Percentiles rank a stretch among this genome's conserved stretches.
Evolutionary conservation across 176 grass and related monocot genomes (phyloP).

Genomic region (Zea luxurians): DNA sequence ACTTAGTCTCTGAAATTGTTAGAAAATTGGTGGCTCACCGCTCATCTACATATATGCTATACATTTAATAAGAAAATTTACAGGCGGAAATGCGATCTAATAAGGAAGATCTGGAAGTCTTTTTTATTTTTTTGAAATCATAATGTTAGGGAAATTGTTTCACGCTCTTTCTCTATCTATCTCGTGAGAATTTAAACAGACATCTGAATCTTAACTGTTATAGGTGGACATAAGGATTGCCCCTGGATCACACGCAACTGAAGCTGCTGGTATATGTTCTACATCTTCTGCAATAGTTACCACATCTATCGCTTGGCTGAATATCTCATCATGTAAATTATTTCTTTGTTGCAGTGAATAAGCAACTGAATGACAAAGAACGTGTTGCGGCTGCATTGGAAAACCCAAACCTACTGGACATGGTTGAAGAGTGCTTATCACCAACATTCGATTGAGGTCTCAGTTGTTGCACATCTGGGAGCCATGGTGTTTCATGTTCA

Average conservation of each 20-base stretch:
- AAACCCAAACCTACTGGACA: constrained; percentile 69
- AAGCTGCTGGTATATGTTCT: constrained; percentile 59
- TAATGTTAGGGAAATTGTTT: neutral
- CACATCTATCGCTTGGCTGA: neutral
- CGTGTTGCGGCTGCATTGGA: constrained; percentile 89
- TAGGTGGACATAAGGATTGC: constrained; percentile 87
- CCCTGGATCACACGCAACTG: constrained; percentile 88
- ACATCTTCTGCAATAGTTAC: neutral
- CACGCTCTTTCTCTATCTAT: no score
- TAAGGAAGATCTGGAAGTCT: no score
- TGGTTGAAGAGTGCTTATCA: constrained; percentile 79
- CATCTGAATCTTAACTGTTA: constrained; percentile 22
- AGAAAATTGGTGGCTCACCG: neutral
- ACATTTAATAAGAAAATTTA: neutral
- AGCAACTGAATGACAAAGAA: constrained; percentile 94
- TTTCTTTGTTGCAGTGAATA: constrained; percentile 66
- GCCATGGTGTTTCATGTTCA: neutral
- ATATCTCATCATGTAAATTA: neutral
- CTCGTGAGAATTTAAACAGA: neutral
- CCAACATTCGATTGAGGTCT: constrained; percentile 55
- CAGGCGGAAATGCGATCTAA: neutral
- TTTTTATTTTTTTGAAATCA: no score
- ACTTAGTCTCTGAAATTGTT: neutral
- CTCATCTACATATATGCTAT: neutral
- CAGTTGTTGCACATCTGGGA: neutral